Conservation (phyloP, 495 filamentous ascomycete species). For the Tuber microsphaerosporum region DNA sequence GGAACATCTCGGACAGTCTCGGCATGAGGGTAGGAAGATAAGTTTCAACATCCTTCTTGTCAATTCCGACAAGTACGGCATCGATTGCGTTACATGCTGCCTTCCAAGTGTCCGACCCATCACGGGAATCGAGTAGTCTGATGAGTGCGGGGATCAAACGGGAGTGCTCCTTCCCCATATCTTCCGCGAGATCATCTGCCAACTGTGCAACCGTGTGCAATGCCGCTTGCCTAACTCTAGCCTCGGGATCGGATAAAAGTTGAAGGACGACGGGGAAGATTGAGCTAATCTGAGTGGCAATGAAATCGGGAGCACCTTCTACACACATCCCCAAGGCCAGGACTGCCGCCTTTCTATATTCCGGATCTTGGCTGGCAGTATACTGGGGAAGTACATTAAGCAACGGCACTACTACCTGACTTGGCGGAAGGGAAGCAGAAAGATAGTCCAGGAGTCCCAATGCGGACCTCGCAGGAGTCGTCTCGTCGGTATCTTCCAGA, state of each 20-base stretch:
- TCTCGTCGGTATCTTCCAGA: constrained; percentile 63
- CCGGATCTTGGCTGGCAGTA: constrained; percentile 62
- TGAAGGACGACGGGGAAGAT: constrained; percentile 72
- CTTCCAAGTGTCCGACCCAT: constrained; percentile 69
- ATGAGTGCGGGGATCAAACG: constrained; percentile 74
- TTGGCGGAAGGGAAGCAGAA: constrained; percentile 76
- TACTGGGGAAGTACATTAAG: constrained; percentile 77
- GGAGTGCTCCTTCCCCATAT: constrained; percentile 74
- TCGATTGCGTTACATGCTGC: constrained; percentile 87
- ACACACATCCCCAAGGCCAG: constrained; percentile 88
- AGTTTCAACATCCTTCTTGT: constrained; percentile 66
- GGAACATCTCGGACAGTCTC: constrained; percentile 71
- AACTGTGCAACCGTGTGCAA: constrained; percentile 78
- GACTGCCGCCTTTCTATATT: constrained; percentile 80
- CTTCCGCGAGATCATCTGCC: constrained; percentile 86
- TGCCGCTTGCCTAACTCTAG: constrained; percentile 76
- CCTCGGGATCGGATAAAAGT: constrained; percentile 73
- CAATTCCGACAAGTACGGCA: constrained; percentile 82
- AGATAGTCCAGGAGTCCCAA: constrained; percentile 83
- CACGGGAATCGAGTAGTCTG: constrained; percentile 77
- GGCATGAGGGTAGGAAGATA: constrained; percentile 78
- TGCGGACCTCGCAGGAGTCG: constrained; percentile 80
- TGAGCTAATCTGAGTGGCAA: constrained; percentile 48
- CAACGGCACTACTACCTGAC: constrained; percentile 88
- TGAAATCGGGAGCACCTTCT: constrained; percentile 77